Evolutionary conservation across 495 filamentous ascomycete genomes (phyloP), one percentile per base, ranked within the genome.

Genomic region (Trichoderma asperelloides): DNA sequence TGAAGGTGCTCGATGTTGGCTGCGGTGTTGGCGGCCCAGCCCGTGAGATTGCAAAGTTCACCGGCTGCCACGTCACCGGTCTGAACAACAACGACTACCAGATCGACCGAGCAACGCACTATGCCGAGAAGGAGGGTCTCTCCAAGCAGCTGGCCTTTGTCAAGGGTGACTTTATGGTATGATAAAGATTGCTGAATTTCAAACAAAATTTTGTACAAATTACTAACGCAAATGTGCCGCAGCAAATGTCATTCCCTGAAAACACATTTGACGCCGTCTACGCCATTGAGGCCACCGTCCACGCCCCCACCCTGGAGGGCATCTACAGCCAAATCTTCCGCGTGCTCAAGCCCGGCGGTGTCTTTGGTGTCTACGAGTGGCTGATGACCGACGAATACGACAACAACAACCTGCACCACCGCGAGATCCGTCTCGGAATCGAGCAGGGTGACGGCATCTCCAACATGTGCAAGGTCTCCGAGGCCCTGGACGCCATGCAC

Each of bases 11-110:
- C 23, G 95, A 98, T 78, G 96, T 98, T 67, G 95, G 95, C 65
- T 98, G 96, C 78, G 95, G 95, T 84, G 92, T 98, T 65, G 95
- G 95, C 71, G 96, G 95, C 63, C 95, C 95, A n/a, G 95, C 96
- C 27, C 86, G 95, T 67, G 95, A 98, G 81, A 98, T 98, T 70
- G 90, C 89, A 76, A 94, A 96, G 77, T 98, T 98, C 82, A 87
- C 92, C 55, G 94, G 90, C 70, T 88, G 85, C 73, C 92, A 97
- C 72, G 86, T 97, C 68, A 89, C 91, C 28, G 95, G 95, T 47
- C 79, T 98, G 74, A 98, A 98, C 87, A 98, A 98, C 88, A 98
- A 98, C 81, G 94, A 97, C 81, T 98, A 98, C 84, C 95, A 98
- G 80, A 98, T 98, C 75, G 86, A 97, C 78, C 91, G 95, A 64